Evolutionary conservation across 1,284 basidiomycete species (phyloP).

Genomic region (Ganoderma sp.): DNA sequence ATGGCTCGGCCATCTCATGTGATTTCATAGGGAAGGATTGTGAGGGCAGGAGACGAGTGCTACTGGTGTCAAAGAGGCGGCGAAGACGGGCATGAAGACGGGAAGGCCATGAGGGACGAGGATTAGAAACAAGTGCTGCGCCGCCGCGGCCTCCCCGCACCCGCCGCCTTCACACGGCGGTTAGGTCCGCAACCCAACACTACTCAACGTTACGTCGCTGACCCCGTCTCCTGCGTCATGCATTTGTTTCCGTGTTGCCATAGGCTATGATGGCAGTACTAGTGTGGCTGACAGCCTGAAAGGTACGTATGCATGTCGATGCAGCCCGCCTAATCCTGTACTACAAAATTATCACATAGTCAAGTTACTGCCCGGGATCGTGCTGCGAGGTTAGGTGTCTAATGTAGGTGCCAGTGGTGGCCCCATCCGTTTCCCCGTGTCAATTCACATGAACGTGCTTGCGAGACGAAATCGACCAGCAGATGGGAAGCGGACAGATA

Average conservation of each 20-base stretch:
- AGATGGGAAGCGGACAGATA: neutral
- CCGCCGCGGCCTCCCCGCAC: neutral
- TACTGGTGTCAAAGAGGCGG: conserved; percentile 2
- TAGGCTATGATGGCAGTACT: too few species aligned
- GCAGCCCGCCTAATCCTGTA: too few species aligned
- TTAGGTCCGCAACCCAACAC: neutral
- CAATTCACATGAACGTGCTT: neutral
- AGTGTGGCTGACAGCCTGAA: too few species aligned
- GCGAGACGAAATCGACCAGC: neutral
- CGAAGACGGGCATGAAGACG: conserved; percentile 2
- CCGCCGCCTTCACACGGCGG: neutral
- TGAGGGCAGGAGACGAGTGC: neutral
- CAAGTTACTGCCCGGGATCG: too few species aligned
- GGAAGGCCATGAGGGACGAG: neutral
- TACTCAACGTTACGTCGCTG: neutral
- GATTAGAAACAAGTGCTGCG: neutral
- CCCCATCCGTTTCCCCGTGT: neutral
- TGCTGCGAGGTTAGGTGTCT: neutral
- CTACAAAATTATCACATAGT: too few species aligned
- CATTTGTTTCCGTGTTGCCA: neutral
- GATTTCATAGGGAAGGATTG: conserved; percentile 8
- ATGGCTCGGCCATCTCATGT: conserved; percentile 35
- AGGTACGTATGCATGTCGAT: too few species aligned
- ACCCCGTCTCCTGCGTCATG: neutral
- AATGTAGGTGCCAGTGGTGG: neutral